Evolutionary conservation across 345 rosid species (phyloP).

Genomic region (Jatropha curcas): DNA sequence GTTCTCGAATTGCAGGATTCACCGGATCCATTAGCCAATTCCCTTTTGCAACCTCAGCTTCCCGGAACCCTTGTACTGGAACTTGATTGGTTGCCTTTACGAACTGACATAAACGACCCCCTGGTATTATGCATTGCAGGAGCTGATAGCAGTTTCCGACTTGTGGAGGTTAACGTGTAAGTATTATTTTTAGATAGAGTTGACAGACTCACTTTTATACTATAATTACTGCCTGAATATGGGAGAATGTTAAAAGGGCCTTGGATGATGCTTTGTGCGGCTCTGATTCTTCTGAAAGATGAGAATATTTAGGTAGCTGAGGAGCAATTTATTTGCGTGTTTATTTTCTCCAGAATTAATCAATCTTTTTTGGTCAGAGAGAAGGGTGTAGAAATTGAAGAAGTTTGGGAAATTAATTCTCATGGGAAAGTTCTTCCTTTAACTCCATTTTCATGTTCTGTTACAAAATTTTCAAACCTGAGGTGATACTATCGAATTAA

Average conservation of each 20-base stretch:
- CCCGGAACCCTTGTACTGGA: slow-evolving; percentile 97
- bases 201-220: not conserved
- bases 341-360: not conserved
- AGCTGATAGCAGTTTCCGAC: slow-evolving; percentile 96
- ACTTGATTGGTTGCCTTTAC: slow-evolving; percentile 90
- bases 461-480: not conserved
- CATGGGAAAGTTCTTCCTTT: not conserved
- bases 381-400: not conserved
- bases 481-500: not conserved
- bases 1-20: slow-evolving; percentile 62
- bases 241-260: not conserved
- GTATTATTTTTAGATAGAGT: slow-evolving; percentile 31
- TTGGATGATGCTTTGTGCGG: not conserved
- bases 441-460: not conserved
- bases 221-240: not conserved
- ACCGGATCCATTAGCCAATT: slow-evolving; percentile 91
- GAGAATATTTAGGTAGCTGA: slow-evolving; percentile 4
- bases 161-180: slow-evolving; percentile 78
- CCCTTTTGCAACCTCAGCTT: slow-evolving; percentile 90
- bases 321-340: not conserved
- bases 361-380: not conserved
- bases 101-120: slow-evolving; percentile 78
- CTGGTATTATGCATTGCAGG: slow-evolving; percentile 91
- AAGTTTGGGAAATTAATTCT: not conserved
- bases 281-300: slow-evolving; percentile 11